Conservation (phyloP, 495 filamentous ascomycete species). For the Aspergillus campestris region DNA sequence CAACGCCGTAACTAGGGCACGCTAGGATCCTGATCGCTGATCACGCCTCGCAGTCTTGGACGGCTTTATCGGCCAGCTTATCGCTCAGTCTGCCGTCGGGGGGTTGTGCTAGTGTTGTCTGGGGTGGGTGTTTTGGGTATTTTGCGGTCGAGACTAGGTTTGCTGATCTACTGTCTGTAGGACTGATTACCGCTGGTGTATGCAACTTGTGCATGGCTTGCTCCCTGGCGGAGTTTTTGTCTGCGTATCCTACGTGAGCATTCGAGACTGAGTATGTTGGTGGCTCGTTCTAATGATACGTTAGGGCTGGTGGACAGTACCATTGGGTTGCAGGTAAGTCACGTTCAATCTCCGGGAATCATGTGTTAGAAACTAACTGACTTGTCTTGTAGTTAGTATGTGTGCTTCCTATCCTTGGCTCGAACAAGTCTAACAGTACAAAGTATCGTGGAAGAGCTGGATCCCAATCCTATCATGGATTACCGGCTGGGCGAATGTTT, state of each 20-base stretch:
- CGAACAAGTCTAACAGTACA: neutral
- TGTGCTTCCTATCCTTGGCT: constrained; percentile 1
- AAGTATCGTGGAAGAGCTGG: constrained; percentile 47
- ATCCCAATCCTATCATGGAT: constrained; percentile 58
- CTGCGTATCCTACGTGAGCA: constrained; percentile 59
- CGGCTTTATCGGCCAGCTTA: constrained; percentile 42
- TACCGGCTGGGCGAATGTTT: constrained; percentile 69
- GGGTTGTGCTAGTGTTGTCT: constrained; percentile 40
- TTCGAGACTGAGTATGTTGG: neutral
- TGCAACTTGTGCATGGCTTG: constrained; percentile 65
- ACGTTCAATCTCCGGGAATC: neutral
- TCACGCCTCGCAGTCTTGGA: constrained; percentile 35
- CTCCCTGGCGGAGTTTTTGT: constrained; percentile 65
- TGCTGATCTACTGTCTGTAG: constrained; percentile 17
- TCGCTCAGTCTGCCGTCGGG: constrained; percentile 41
- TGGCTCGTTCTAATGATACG: constrained; percentile 6
- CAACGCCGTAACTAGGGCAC: neutral
- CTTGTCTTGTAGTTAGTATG: constrained; percentile 20
- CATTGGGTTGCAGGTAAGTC: constrained; percentile 61
- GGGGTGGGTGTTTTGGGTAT: constrained; percentile 27
- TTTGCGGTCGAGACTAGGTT: neutral
- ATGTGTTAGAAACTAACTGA: neutral
- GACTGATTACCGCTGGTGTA: constrained; percentile 59
- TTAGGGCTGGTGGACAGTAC: constrained; percentile 56
- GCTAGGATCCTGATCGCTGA: constrained; percentile 2